Evolutionary conservation across 495 filamentous ascomycete species (phyloP).

Genomic region (Massariosphaeria phaeospora): DNA sequence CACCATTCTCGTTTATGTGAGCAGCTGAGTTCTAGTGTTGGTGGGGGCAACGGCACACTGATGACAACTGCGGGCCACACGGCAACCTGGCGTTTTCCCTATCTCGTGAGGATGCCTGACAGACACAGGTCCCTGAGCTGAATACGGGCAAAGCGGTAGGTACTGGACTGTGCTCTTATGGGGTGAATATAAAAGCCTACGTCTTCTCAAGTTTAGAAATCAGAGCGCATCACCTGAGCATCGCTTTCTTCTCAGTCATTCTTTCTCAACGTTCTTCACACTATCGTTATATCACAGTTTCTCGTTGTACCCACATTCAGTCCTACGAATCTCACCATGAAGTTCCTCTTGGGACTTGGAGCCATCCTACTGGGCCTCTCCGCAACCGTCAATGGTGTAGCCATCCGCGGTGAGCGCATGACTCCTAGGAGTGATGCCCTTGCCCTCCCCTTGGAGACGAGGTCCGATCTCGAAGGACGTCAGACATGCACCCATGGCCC

Average conservation of each 20-base stretch:
- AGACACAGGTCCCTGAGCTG: no score
- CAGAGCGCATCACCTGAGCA: background rate
- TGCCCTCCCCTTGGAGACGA: no score
- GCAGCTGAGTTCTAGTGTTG: background rate
- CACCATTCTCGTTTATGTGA: slow-evolving; percentile 1
- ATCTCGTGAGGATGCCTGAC: background rate
- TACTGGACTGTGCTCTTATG: no score
- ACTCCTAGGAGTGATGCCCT: background rate
- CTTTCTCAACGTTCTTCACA: background rate
- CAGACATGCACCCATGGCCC: slow-evolving; percentile 30
- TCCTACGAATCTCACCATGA: slow-evolving; percentile 5
- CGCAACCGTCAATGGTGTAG: slow-evolving; percentile 3
- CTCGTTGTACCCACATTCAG: background rate
- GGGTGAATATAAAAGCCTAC: background rate
- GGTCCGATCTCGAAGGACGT: slow-evolving; percentile 4
- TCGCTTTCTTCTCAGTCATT: background rate
- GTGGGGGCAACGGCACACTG: background rate
- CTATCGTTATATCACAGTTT: slow-evolving; percentile 1
- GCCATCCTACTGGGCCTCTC: slow-evolving; percentile 14
- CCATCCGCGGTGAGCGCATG: slow-evolving; percentile 6
- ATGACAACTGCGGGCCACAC: background rate
- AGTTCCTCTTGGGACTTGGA: slow-evolving; percentile 12
- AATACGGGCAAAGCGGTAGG: no score
- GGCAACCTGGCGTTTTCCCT: background rate
- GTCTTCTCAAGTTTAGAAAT: background rate